phyloP scores from a whole-genome alignment of 768 basidiomycete genomes.

The Hydnum rufescens region DNA sequence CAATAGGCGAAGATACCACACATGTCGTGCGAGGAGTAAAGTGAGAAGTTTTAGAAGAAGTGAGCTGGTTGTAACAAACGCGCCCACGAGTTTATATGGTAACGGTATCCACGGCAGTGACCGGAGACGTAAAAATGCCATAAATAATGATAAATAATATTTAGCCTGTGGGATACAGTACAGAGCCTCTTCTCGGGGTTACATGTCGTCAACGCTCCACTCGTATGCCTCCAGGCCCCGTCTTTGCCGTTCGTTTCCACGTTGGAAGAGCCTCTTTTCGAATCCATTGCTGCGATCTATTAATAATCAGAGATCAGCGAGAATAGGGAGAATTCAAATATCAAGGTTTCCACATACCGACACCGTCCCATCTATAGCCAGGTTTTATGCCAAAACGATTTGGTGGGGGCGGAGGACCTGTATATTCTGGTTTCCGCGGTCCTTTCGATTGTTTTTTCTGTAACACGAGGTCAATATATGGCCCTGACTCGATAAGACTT shows the following conservation, averaged over 20 bases:
- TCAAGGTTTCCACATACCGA: slow-evolving; percentile 41
- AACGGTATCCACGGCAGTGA: too few species aligned
- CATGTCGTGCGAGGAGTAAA: slow-evolving; percentile 24
- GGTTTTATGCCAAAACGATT: slow-evolving; percentile 93
- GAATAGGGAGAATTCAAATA: not conserved
- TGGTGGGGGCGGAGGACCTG: slow-evolving; percentile 72
- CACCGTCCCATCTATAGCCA: slow-evolving; percentile 96
- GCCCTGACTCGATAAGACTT: slow-evolving; percentile 4
- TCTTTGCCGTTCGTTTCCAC: slow-evolving; percentile 53
- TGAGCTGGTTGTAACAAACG: not conserved
- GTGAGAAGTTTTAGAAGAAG: not conserved
- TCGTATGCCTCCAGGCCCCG: slow-evolving; percentile 51
- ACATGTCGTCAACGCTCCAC: slow-evolving; percentile 93
- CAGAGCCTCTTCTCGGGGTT: too few species aligned
- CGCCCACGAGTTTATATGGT: not conserved
- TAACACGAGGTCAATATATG: not conserved
- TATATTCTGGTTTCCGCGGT: slow-evolving; percentile 66
- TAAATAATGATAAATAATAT: too few species aligned
- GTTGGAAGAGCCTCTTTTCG: slow-evolving; percentile 82
- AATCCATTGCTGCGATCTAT: slow-evolving; percentile 84
- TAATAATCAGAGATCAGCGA: not conserved
- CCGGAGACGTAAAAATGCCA: too few species aligned
- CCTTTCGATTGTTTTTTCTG: slow-evolving; percentile 62
- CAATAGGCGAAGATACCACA: slow-evolving; percentile 97
- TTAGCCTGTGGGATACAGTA: too few species aligned